These are phyloP conservation scores for Rhodotorula sp. DNA, from an alignment of 1,284 basidiomycete species.

Conservation along the genomic window DNA sequence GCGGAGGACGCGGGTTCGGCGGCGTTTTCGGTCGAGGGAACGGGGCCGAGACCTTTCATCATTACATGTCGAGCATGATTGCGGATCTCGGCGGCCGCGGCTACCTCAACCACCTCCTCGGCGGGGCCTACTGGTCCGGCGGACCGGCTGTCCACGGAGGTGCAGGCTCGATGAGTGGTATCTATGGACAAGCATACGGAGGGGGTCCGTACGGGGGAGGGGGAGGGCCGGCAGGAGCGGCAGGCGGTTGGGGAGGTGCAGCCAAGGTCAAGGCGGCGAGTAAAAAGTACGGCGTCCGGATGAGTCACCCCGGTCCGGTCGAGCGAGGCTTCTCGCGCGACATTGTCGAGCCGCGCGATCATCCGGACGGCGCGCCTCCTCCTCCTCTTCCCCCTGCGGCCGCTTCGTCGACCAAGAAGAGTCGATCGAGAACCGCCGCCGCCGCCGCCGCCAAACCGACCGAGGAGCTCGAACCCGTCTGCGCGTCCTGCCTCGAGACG, in stretches of 20 bases:
- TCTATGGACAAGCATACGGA: background rate
- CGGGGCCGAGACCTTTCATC: no score
- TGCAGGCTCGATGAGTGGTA: background rate
- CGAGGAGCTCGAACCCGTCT: conserved; percentile 27
- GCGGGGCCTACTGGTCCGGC: background rate
- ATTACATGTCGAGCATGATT: no score
- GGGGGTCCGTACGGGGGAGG: background rate
- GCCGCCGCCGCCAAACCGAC: background rate
- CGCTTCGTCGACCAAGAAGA: conserved; percentile 2
- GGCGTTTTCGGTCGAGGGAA: background rate
- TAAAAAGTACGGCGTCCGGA: conserved; percentile 31
- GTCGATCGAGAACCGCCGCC: background rate
- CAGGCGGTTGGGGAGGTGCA: conserved; percentile 30
- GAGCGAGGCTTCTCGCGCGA: conserved; percentile 33
- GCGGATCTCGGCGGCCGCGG: background rate
- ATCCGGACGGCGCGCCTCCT: conserved; percentile 4
- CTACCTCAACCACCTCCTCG: background rate
- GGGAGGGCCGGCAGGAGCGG: background rate
- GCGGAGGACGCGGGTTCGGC: background rate
- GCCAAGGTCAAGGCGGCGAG: conserved; percentile 27
- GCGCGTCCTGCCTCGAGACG: conserved; percentile 30
- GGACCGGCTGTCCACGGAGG: background rate
- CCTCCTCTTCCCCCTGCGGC: background rate
- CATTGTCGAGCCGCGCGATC: conserved; percentile 29
- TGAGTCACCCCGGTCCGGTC: conserved; percentile 28